Percentiles rank a stretch among this genome's conserved stretches.
Evolutionary conservation across 1,139 yeast species (phyloP).

Genomic region (Diutina catenulata): DNA sequence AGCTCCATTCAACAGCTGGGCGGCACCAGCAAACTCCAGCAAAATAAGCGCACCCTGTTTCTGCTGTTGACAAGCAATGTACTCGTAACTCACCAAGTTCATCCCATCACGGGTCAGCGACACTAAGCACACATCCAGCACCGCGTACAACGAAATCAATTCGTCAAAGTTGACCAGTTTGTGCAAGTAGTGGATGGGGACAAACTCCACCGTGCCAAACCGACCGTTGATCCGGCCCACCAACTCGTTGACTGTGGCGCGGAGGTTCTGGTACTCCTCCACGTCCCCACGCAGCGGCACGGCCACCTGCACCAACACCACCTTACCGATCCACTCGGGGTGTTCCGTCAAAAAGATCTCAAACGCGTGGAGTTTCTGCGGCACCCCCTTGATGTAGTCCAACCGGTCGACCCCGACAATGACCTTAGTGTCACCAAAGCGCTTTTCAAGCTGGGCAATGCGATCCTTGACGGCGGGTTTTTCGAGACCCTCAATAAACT

Average conservation of each 20-base stretch:
- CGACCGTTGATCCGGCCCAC: constrained; percentile 95
- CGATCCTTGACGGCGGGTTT: constrained; percentile 53
- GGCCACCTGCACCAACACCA: constrained; percentile 90
- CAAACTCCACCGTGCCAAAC: constrained; percentile 95
- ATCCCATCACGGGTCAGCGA: constrained; percentile 96
- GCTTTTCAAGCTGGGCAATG: constrained; percentile 46
- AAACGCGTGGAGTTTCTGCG: constrained; percentile 91
- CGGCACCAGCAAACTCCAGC: constrained; percentile 98
- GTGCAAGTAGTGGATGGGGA: constrained; percentile 95
- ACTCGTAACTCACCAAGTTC: constrained; percentile 93
- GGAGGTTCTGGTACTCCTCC: constrained; percentile 88
- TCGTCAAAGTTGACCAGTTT: constrained; percentile 86
- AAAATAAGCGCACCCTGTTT: constrained; percentile 77
- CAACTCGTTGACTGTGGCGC: constrained; percentile 90
- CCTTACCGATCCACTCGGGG: constrained; percentile 98
- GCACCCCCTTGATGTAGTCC: constrained; percentile 95
- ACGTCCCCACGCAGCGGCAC: constrained; percentile 98
- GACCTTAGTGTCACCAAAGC: constrained; percentile 61
- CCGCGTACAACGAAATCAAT: constrained; percentile 72
- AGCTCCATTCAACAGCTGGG: constrained; percentile 91
- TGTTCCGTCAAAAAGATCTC: constrained; percentile 85
- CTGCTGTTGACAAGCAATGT: constrained; percentile 88
- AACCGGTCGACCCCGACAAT: constrained; percentile 94
- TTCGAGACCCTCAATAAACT: constrained; percentile 70
- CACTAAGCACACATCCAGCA: constrained; percentile 85